Evolutionary conservation across 2,329 filamentous ascomycete genomes (phyloP).

Genomic region (Sporothrix euskadiensis): DNA sequence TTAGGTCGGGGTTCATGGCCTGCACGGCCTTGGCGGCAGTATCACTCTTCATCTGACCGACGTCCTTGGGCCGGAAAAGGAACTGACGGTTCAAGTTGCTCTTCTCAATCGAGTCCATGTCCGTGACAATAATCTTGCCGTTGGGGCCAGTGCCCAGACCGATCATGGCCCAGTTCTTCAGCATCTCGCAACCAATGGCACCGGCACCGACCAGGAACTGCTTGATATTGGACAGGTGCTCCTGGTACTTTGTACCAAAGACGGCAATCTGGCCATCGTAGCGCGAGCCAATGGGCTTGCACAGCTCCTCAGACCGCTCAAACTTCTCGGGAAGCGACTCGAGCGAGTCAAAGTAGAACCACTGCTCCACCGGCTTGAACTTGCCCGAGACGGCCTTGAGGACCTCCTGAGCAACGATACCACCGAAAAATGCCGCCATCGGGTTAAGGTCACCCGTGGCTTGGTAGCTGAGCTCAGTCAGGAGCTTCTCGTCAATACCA

Average conservation of each 20-base stretch:
- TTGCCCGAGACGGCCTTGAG: slow-evolving; percentile 97
- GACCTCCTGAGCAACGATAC: slow-evolving; percentile 89
- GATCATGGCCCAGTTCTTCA: slow-evolving; percentile 99
- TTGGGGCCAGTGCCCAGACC: slow-evolving; percentile 85
- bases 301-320: slow-evolving; percentile 78
- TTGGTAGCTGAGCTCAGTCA: slow-evolving; percentile 93
- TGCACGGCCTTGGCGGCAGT: slow-evolving; percentile 87
- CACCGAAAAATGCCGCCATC: slow-evolving; percentile 94
- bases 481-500: slow-evolving; percentile 87
- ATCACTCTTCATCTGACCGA: slow-evolving; percentile 95
- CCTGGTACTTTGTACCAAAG: slow-evolving; percentile 89
- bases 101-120: slow-evolving; percentile 99
- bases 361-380: slow-evolving; percentile 93
- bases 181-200: slow-evolving; percentile 97
- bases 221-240: slow-evolving; percentile 86
- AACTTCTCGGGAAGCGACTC: slow-evolving; percentile 82
- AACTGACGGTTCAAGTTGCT: slow-evolving; percentile 98
- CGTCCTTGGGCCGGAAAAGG: slow-evolving; percentile 88
- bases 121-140: slow-evolving; percentile 88
- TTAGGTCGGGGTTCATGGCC: slow-evolving; percentile 91
- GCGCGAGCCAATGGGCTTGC: slow-evolving; percentile 78
- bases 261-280: slow-evolving; percentile 98
- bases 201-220: slow-evolving; percentile 95
- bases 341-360: slow-evolving; percentile 97
- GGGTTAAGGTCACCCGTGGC: slow-evolving; percentile 86